Base-by-base conservation (phyloP, 2,329 filamentous ascomycete species). In the Blastomyces percursus region DNA sequence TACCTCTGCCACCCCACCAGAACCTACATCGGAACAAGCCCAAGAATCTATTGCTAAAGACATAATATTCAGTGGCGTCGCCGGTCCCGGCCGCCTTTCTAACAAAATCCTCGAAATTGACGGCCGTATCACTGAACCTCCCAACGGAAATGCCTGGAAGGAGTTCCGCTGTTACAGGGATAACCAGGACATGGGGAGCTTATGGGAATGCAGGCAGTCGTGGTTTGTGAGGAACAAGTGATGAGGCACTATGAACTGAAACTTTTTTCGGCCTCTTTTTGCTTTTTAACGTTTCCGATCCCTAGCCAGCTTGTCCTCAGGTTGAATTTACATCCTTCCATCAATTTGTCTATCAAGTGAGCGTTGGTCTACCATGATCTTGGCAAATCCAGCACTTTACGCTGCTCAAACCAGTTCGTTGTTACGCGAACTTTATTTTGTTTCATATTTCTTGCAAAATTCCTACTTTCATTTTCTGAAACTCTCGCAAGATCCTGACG, bases 121-220 rank as follows among this genome's bases (percentile, higher is more conserved):
- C 63, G 77, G 77, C 19, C 75, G 76, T 32, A 66, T 72, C 24
- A 67, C 61, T 5, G 64, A 71, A 4, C 64, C 69, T 4, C 70
- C 71, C 5, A 70, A 70, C 50, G 69, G 71, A 1, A 79, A 78
- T 69, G 69, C 76, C 9, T 79, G 77, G 77, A 78, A 78, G 62
- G 71, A 74, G 44, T 69, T 78, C 27, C 76, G 77, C 9, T 76
- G 74, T 60, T 74, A 72, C 54, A 71, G 77, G 55, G 71, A 77
- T 44, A 78, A 79, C 48, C 77, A 79, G 67, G 77, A 79, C 52
- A 77, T 79, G 68, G 77, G 77, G 3, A 77, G 71, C 61, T 70
- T 78, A 27, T 79, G 74, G 70, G 77, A 79, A 50, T 69, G 79
- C 54, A 70, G 77, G 52, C 73, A 78, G 61, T 69, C 69, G 58